Base-by-base conservation (phyloP, 2,329 filamentous ascomycete species). In the Fusarium penzigii region DNA sequence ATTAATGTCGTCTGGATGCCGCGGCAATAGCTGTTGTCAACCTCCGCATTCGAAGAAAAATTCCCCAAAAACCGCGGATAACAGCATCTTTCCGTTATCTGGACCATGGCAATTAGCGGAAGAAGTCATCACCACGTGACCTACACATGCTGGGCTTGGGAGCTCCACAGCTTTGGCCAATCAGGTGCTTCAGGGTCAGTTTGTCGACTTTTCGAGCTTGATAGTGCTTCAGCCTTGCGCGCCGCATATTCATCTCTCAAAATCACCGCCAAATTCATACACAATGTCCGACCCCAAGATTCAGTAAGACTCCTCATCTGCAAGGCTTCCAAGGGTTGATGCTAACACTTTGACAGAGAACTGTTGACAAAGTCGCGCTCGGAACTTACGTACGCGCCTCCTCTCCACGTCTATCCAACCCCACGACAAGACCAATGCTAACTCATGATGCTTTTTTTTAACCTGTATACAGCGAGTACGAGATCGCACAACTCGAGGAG, bases 321-420 rank as follows among this genome's bases (percentile, higher is more conserved):
- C 10, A 14, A 20, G 17, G 20, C 40, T 13, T 7, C 25, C n/a
- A 9, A 8, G 17, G 3, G 6, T 41, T 20, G 32, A 36, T 12
- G 52, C 70, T 76, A 67, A 75, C 62, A 45, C 25, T 20, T 40
- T 46, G 14, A 53, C 54, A 95, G 91, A 76, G 92, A 96, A 74
- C 85, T 96, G 68, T 85, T 95, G 61, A 87, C 84, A 72, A 96
- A 96, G 82, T 87, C 90, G 61, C 90, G 91, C 75, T 85, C 82
- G 68, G 92, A 97, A 72, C 88, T 96, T 75, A 96, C 92, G 91
- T 95, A 85, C 65, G 88, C 57, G 45, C 53, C 48, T 25, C 52
- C 16, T 39, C 41, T 51, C 39, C 46, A 44, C 43, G 51, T 43
- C 55, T 42, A 36, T 46, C 53, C 49, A 47, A 48, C 52, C 38